phyloP scores from a whole-genome alignment of 176 grass and related monocot genomes.

The Aegilops bicornis region DNA sequence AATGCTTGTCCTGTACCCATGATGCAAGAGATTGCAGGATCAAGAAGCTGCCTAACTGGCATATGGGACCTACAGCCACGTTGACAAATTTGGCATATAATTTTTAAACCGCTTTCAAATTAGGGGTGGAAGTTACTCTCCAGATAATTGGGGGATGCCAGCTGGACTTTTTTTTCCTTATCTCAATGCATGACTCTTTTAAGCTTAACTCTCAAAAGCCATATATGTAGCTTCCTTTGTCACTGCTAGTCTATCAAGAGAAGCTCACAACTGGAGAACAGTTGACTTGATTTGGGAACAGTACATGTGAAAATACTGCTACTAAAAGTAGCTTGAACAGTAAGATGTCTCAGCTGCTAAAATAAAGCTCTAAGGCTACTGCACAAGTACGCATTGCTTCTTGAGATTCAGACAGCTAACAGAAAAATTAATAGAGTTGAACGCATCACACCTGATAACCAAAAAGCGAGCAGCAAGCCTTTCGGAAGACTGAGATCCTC shows the following conservation, averaged over 20 bases:
- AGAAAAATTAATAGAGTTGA: not conserved
- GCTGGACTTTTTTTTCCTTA: not conserved
- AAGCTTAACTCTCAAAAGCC: constrained; percentile 10
- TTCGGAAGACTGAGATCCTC: constrained; percentile 92
- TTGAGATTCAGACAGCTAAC: not conserved
- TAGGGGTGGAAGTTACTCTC: not conserved
- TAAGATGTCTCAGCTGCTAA: not conserved
- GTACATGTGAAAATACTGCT: not conserved
- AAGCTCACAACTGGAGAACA: not conserved
- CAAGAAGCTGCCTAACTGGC: not conserved
- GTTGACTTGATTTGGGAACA: not conserved
- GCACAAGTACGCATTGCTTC: not conserved
- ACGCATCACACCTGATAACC: constrained; percentile 73
- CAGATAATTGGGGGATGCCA: not conserved
- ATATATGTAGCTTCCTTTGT: not conserved
- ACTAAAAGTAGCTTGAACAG: constrained; percentile 13
- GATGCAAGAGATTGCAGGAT: not conserved
- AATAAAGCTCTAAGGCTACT: not conserved
- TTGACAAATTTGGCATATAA: not conserved
- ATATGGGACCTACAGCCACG: not conserved
- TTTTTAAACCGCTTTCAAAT: not conserved
- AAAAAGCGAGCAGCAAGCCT: constrained; percentile 93
- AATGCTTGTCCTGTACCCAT: not conserved
- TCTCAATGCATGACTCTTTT: not conserved
- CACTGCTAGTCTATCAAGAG: not conserved